phyloP scores from a whole-genome alignment of 129 eudicot genomes.

The Gnaphalium uliginosum region DNA sequence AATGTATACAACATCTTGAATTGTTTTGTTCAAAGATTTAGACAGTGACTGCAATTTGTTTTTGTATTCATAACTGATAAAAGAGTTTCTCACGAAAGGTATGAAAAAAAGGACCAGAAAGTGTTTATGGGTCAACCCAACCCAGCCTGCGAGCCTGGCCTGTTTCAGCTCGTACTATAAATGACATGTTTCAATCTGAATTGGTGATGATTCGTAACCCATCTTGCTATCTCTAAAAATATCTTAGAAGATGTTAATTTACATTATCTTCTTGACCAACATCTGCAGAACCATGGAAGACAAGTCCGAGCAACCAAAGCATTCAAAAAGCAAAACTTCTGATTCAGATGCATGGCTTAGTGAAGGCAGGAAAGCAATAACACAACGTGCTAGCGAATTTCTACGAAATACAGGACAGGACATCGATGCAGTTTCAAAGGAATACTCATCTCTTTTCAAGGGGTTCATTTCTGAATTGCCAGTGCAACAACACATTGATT shows the following conservation, averaged over 20 bases:
- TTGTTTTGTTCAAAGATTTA: not conserved
- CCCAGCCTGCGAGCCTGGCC: not conserved
- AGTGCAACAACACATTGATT: constrained; percentile 79
- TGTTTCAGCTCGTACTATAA: not conserved
- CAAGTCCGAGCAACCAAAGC: constrained; percentile 37
- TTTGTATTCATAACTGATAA: not conserved
- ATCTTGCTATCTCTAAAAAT: constrained; percentile 1
- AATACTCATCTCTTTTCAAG: constrained; percentile 73
- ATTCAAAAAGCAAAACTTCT: constrained; percentile 49
- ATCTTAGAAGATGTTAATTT: constrained; percentile 1
- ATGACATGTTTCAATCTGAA: not conserved
- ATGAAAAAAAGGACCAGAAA: constrained; percentile 4
- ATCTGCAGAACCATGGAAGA: constrained; percentile 62
- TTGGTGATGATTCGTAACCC: not conserved
- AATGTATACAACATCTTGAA: not conserved
- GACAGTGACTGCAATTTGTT: not conserved
- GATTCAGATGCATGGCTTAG: constrained; percentile 78
- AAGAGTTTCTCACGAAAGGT: not conserved
- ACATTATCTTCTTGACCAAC: constrained; percentile 13
- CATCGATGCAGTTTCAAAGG: constrained; percentile 64
- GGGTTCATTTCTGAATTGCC: constrained; percentile 92
- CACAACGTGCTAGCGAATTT: constrained; percentile 82
- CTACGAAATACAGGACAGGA: constrained; percentile 74
- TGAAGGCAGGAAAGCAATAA: constrained; percentile 87
- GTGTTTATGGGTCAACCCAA: not conserved